Conservation (phyloP, 75 land plant genomes). For the Larix kaempferi region DNA sequence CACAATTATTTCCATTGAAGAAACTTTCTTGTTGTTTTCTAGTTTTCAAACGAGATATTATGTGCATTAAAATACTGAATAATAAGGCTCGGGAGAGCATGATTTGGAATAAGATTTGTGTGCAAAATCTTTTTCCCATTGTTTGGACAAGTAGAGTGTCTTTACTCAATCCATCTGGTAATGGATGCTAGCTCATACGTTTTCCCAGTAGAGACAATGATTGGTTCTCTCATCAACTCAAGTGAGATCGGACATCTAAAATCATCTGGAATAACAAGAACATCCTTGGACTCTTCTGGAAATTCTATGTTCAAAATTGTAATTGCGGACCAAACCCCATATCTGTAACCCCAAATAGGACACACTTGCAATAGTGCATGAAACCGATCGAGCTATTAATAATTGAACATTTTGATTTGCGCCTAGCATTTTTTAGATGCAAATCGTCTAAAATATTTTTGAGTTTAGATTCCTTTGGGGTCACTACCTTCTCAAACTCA, state of each 20-base stretch:
- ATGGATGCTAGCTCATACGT: slow-evolving; percentile 70
- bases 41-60: slow-evolving; percentile 38
- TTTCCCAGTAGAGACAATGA: slow-evolving; percentile 64
- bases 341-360: background rate
- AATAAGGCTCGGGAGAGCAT: slow-evolving; percentile 54
- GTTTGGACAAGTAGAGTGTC: slow-evolving; percentile 72
- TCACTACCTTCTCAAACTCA: too few relatives aligned
- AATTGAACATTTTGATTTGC: too few relatives aligned
- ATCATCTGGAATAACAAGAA: slow-evolving; percentile 46
- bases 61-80: slow-evolving; percentile 62
- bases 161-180: slow-evolving; percentile 56
- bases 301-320: background rate
- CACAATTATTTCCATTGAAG: slow-evolving; percentile 33
- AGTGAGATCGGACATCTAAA: slow-evolving; percentile 65
- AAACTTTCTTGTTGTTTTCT: slow-evolving; percentile 8
- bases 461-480: too few relatives aligned
- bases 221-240: slow-evolving; percentile 76
- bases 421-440: too few relatives aligned
- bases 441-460: too few relatives aligned
- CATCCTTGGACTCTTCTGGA: background rate
- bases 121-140: slow-evolving; percentile 54
- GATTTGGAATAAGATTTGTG: slow-evolving; percentile 54
- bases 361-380: background rate
- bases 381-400: background rate
- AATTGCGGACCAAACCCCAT: background rate